Percentiles rank a stretch among this genome's conserved stretches.
These are phyloP conservation scores for Prinsepia uniflora DNA, from an alignment of 306 rosid genomes.

Conservation along the genomic window DNA sequence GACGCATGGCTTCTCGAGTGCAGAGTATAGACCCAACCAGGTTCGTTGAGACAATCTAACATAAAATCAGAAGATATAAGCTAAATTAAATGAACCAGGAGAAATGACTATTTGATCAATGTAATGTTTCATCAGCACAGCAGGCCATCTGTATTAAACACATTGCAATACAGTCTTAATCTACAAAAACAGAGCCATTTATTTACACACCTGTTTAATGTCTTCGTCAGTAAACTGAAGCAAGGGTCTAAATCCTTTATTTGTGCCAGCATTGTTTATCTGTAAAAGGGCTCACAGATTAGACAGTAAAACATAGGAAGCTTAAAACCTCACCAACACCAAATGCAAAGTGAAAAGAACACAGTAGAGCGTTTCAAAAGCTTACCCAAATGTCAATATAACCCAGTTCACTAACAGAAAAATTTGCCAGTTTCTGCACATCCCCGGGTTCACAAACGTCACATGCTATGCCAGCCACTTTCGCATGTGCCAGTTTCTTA, in stretches of 20 bases:
- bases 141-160: not conserved
- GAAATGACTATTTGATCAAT: not conserved
- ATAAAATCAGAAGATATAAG: constrained; percentile 3
- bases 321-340: not conserved
- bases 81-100: not conserved
- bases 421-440: constrained; percentile 67
- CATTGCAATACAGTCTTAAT: not conserved
- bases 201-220: constrained; percentile 63
- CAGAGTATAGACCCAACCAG: constrained; percentile 88
- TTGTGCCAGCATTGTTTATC: constrained; percentile 93
- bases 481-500: constrained; percentile 54
- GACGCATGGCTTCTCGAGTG: constrained; percentile 81
- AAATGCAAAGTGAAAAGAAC: not conserved
- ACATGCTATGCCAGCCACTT: constrained; percentile 79
- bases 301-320: not conserved
- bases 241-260: constrained; percentile 91
- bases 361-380: constrained; percentile 7
- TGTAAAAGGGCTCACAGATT: constrained; percentile 25
- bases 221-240: constrained; percentile 90
- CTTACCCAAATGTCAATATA: constrained; percentile 87
- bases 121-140: too few relatives aligned
- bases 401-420: constrained; percentile 63
- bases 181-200: not conserved
- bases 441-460: constrained; percentile 76
- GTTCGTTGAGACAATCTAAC: constrained; percentile 90